A percentile compares a stretch with the other conserved stretches of the same genome.
These are phyloP conservation scores for Paramyrothecium sp. DNA, from an alignment of 2,329 filamentous ascomycete genomes.

Conservation along the genomic window DNA sequence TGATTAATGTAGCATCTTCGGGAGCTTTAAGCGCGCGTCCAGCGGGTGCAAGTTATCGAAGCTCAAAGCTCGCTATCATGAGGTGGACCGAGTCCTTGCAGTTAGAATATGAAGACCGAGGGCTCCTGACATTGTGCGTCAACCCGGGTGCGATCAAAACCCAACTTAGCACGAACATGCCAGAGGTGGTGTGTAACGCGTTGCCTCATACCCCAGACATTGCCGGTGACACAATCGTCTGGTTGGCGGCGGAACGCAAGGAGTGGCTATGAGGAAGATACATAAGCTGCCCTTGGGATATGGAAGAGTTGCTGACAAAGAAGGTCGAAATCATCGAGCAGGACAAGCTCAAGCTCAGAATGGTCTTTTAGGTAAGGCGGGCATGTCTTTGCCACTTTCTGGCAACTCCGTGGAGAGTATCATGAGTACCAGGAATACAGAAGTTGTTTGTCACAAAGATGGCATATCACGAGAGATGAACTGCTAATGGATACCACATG, in stretches of 20 bases:
- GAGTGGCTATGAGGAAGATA: constrained; percentile 35
- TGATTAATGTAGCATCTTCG: constrained; percentile 37
- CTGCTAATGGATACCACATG: too few relatives aligned
- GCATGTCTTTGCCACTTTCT: too few relatives aligned
- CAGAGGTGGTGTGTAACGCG: constrained; percentile 1
- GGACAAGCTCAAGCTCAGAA: constrained; percentile 32
- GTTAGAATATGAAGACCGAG: constrained; percentile 40
- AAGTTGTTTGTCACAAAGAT: too few relatives aligned
- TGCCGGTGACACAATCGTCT: constrained; percentile 20
- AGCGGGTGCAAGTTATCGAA: background rate
- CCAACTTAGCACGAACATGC: constrained; percentile 18
- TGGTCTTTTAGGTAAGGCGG: constrained; percentile 17
- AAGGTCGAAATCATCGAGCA: constrained; percentile 28
- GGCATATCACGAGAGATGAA: too few relatives aligned
- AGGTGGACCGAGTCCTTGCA: constrained; percentile 47
- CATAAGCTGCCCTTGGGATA: constrained; percentile 34
- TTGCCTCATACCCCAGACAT: constrained; percentile 10
- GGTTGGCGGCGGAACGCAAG: constrained; percentile 23
- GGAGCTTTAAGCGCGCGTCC: background rate
- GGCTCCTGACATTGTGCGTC: constrained; percentile 35
- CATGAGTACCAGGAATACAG: too few relatives aligned
- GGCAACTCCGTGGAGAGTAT: too few relatives aligned
- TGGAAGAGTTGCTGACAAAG: constrained; percentile 30
- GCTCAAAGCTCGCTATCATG: constrained; percentile 17
- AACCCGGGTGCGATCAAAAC: constrained; percentile 38